These are phyloP conservation scores for Jimgerdemannia flammicorona DNA, from an alignment of 192 early-diverging fungal species.

Conservation along the genomic window DNA sequence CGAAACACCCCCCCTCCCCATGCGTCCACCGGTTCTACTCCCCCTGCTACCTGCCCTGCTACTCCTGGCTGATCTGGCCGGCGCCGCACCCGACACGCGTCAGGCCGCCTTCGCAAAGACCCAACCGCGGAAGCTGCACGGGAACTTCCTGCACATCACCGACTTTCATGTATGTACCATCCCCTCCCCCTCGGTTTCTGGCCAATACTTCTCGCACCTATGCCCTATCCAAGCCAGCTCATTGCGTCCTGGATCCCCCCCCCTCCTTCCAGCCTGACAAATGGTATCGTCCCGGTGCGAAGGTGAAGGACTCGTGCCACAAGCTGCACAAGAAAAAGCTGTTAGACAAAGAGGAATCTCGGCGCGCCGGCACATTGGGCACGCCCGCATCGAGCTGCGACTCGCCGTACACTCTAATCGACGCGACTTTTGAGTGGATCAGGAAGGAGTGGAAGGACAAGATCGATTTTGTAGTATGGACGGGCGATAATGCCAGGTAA, in stretches of 20 bases:
- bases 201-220: background rate
- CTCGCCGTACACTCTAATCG: constrained; percentile 46
- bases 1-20: too few species aligned
- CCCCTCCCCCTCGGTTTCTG: too few species aligned
- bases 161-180: constrained; percentile 54
- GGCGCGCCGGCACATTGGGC: constrained; percentile 46
- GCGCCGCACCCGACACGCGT: too few species aligned
- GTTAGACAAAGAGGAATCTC: constrained; percentile 6
- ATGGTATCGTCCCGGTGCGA: constrained; percentile 46
- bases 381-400: constrained; percentile 57
- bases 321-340: constrained; percentile 11
- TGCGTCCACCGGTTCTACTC: too few species aligned
- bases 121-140: constrained; percentile 15
- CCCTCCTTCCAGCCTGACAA: constrained; percentile 24
- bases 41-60: too few species aligned
- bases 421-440: constrained; percentile 56
- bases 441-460: constrained; percentile 26
- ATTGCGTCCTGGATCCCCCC: background rate
- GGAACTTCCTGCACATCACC: constrained; percentile 67
- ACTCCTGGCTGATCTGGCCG: too few species aligned
- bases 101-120: background rate
- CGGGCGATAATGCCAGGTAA: constrained; percentile 64
- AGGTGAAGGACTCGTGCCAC: constrained; percentile 58
- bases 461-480: constrained; percentile 71
- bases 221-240: background rate